Base-by-base conservation (phyloP, 192 early-diverging fungal species). In the Coemansia sp. region DNA sequence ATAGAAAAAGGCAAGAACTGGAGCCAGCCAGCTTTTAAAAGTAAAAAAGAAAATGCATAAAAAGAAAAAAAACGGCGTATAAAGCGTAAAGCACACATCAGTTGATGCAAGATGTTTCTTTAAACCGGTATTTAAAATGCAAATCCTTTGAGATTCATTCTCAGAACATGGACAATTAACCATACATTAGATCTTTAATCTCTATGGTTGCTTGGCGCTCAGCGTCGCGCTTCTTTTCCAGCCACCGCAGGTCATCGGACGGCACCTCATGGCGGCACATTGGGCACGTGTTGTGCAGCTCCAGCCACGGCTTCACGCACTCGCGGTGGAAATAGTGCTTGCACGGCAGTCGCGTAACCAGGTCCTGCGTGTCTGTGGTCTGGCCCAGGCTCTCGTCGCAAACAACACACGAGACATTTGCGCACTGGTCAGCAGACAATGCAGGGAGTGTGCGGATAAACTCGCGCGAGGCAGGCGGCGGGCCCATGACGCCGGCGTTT, bases 231-330 rank as follows among this genome's bases (percentile, higher is more conserved):
- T 65, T 67, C 47, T 65, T 74, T 43, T 80, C 77, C 10, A 74
- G 65, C 77, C 77, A 80, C 59, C 57, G 64, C 50, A 71, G 77
- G 20, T 81, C 78, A 45, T 81, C 73, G 20, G 78, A 75, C 1
- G 78, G 78, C 18, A 81, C 73, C 52, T 74, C 72, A 26, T 52
- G 41, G 29, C 78, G 69, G 61, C 78, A 81, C 72, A 81, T 75
- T 0, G 78, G 78, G 23, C 78, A 81, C 6, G 78, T 81, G 64
- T 81, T 81, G 66, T 81, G 78, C 61, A 81, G 62, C 66, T 74
- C 78, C 24, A 81, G 66, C 78, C 78, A 81, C 13, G 72, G 73
- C 57, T 67, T 69, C 39, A 81, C 60, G 55, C 78, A 81, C 12
- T 59, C 55, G 7, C 54, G 53, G 29, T 81, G 73, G 37, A 64